Conservation (phyloP, 2,329 filamentous ascomycete species). For the Trichoderma afroharzianum region DNA sequence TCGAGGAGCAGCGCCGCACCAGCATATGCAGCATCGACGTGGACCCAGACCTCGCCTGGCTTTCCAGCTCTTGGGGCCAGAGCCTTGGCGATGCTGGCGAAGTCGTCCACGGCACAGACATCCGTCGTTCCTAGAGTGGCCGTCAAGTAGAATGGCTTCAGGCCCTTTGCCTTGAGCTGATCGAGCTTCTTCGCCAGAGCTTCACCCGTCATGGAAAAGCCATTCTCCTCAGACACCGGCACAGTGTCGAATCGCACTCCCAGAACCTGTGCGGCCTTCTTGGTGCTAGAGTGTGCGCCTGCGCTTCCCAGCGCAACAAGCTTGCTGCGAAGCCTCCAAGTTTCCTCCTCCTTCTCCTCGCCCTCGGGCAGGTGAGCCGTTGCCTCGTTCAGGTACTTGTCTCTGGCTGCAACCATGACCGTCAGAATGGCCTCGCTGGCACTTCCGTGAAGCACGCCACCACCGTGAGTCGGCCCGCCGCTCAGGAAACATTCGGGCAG, state of each 20-base stretch:
- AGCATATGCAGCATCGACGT: conserved; percentile 91
- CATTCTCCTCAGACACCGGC: conserved; percentile 56
- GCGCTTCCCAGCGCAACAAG: conserved; percentile 78
- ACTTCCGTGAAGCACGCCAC: conserved; percentile 91
- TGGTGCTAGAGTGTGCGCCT: conserved; percentile 76
- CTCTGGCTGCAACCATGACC: conserved; percentile 80
- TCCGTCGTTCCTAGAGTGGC: conserved; percentile 82
- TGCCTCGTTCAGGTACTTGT: conserved; percentile 66
- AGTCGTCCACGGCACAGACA: conserved; percentile 83
- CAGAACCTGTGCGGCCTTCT: conserved; percentile 82
- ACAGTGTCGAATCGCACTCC: conserved; percentile 78
- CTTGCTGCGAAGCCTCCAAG: conserved; percentile 50
- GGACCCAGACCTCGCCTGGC: conserved; percentile 71
- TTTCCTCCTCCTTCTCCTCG: conserved; percentile 67
- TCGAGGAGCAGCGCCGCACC: conserved; percentile 79
- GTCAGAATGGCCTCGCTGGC: conserved; percentile 86
- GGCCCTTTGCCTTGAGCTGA: conserved; percentile 61
- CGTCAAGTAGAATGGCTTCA: conserved; percentile 84
- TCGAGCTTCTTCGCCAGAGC: conserved; percentile 60
- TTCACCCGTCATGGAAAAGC: conserved; percentile 66
- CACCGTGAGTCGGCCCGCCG: conserved; percentile 65
- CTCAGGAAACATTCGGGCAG: conserved; percentile 73
- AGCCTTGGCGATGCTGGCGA: conserved; percentile 60
- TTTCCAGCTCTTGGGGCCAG: conserved; percentile 33
- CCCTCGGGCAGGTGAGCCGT: conserved; percentile 47